These are phyloP conservation scores for Plasmodium gaboni DNA, from an alignment of 169 alveolate species.

Conservation along the genomic window DNA sequence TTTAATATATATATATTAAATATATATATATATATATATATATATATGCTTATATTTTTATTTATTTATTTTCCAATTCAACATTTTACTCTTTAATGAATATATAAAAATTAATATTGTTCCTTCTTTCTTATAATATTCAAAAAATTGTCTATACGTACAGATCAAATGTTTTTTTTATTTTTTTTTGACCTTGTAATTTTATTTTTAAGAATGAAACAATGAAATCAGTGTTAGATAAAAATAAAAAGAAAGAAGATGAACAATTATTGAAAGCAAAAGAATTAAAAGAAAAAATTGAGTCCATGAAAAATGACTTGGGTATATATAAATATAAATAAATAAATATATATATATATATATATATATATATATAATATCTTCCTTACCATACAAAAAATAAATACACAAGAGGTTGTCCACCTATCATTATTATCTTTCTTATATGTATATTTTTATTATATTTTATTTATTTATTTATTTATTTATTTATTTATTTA, in stretches of 20 bases:
- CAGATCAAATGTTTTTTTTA: too few relatives aligned
- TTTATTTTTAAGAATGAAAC: neutral
- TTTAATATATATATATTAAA: too few relatives aligned
- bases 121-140: too few relatives aligned
- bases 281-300: constrained; percentile 68
- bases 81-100: too few relatives aligned
- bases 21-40: too few relatives aligned
- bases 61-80: too few relatives aligned
- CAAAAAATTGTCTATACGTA: too few relatives aligned
- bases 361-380: neutral
- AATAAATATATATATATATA: neutral
- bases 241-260: constrained; percentile 68
- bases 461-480: neutral
- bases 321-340: constrained; percentile 2
- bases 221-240: constrained; percentile 50
- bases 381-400: neutral
- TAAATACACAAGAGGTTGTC: neutral
- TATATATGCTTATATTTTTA: too few relatives aligned
- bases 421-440: neutral
- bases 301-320: constrained; percentile 46
- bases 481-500: neutral
- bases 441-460: neutral
- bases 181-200: too few relatives aligned
- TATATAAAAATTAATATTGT: too few relatives aligned
- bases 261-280: constrained; percentile 59